Conservation (phyloP, 352 stramenopile genomes). For the Globisporangium barbulae region DNA sequence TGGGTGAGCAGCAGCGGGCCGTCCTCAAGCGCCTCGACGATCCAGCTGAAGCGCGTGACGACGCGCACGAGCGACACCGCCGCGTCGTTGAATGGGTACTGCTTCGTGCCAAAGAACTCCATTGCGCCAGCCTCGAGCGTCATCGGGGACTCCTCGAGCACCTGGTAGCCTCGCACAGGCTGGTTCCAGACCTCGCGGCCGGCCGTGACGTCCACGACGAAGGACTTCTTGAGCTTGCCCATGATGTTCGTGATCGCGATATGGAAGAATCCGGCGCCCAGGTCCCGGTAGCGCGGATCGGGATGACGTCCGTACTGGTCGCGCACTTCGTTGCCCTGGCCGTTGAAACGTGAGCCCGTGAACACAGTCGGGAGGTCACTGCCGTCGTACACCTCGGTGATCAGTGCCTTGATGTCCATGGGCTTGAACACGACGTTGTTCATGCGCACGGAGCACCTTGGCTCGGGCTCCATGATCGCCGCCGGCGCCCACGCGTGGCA, state of each 20-base stretch:
- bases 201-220: conserved; percentile 48
- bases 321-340: conserved; percentile 29
- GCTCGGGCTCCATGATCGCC: conserved; percentile 45
- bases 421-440: conserved; percentile 52
- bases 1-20: conserved; percentile 19
- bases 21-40: conserved; percentile 46
- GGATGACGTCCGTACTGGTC: conserved; percentile 46
- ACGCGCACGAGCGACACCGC: conserved; percentile 42
- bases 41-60: conserved; percentile 49
- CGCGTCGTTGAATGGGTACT: conserved; percentile 59
- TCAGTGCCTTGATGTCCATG: conserved; percentile 54
- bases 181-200: conserved; percentile 59
- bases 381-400: conserved; percentile 50
- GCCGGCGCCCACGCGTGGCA: conserved; percentile 59
- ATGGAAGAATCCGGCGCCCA: conserved; percentile 55
- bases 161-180: conserved; percentile 36
- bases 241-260: conserved; percentile 58
- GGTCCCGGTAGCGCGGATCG: conserved; percentile 33
- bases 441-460: conserved; percentile 36
- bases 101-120: conserved; percentile 34
- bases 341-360: conserved; percentile 49
- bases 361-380: conserved; percentile 50
- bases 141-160: conserved; percentile 31
- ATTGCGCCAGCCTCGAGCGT: conserved; percentile 27
- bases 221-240: conserved; percentile 39